A percentile compares a stretch with the other conserved stretches of the same genome.
Conservation (phyloP, 225 moss, liverwort and hornwort species). For the Bryoerythrophyllum caledonicum region DNA sequence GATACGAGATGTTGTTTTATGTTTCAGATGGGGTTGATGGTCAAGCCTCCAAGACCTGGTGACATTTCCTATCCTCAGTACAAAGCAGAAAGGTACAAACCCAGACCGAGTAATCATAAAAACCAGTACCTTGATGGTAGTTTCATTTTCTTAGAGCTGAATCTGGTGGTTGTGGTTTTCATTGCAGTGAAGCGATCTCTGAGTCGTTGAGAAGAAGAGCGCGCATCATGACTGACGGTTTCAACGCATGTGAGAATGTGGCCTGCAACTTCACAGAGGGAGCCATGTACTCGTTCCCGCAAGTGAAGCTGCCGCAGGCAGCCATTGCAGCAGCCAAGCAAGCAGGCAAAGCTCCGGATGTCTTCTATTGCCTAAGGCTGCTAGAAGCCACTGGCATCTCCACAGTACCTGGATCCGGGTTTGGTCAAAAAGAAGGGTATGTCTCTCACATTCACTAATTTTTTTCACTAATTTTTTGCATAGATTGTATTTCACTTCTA, state of each 20-base stretch:
- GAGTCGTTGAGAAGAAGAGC: constrained; percentile 4
- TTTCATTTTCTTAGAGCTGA: not conserved
- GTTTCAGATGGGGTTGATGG: constrained; percentile 22
- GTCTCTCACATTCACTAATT: not conserved
- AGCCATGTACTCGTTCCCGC: constrained; percentile 20
- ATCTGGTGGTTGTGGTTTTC: not conserved
- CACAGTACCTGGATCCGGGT: constrained; percentile 7
- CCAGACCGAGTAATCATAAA: not conserved
- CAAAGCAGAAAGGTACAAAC: not conserved
- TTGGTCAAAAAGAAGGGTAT: constrained; percentile 16
- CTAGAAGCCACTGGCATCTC: constrained; percentile 11
- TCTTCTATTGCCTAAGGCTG: constrained; percentile 17
- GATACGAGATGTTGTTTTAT: not conserved
- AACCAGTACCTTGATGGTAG: not conserved
- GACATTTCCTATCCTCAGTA: constrained; percentile 14
- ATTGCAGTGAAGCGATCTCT: constrained; percentile 12
- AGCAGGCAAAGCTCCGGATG: constrained; percentile 12
- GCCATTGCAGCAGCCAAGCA: constrained; percentile 1
- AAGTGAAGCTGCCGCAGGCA: constrained; percentile 8
- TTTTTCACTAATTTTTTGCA: too few relatives aligned
- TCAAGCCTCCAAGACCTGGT: constrained; percentile 16
- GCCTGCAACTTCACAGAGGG: constrained; percentile 19
- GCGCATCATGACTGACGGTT: constrained; percentile 18
- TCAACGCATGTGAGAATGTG: constrained; percentile 19
- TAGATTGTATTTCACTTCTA: too few relatives aligned